Percentiles rank a stretch among this genome's conserved stretches.
Evolutionary conservation across 768 basidiomycete species (phyloP).

Genomic region (Glaciozyma antarctica): DNA sequence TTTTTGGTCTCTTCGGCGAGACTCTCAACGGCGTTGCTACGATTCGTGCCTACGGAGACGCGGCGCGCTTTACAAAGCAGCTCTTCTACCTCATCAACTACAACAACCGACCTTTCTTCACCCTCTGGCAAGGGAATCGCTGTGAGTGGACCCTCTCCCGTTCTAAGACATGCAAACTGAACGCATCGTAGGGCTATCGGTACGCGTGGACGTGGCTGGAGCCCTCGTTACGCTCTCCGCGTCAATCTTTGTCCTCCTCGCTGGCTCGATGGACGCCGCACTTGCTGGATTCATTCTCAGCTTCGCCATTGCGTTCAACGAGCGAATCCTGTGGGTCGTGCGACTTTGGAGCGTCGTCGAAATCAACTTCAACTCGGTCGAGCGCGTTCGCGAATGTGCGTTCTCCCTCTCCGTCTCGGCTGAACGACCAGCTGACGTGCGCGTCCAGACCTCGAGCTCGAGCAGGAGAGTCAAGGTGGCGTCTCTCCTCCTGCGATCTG

Average conservation of each 20-base stretch:
- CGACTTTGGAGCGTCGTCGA: constrained; percentile 38
- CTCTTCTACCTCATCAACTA: constrained; percentile 39
- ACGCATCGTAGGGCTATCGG: constrained; percentile 29
- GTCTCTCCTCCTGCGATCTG: constrained; percentile 42
- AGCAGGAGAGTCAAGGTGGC: constrained; percentile 33
- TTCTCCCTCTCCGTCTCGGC: constrained; percentile 31
- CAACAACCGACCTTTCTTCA: constrained; percentile 42
- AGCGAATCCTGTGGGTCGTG: constrained; percentile 43
- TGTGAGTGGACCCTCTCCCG: constrained; percentile 3
- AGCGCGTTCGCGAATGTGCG: constrained; percentile 39
- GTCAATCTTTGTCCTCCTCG: constrained; percentile 37
- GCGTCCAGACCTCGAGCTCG: constrained; percentile 29
- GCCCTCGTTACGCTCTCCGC: constrained; percentile 39
- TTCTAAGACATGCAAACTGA: neutral
- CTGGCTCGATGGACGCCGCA: constrained; percentile 38
- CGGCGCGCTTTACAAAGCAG: constrained; percentile 40
- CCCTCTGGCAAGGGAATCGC: constrained; percentile 37
- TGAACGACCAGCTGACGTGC: neutral
- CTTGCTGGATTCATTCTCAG: constrained; percentile 37
- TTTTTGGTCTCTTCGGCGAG: constrained; percentile 42
- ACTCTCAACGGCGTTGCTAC: constrained; percentile 41
- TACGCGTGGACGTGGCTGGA: constrained; percentile 38
- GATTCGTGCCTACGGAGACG: constrained; percentile 43
- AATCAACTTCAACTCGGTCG: constrained; percentile 43
- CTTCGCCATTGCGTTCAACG: constrained; percentile 39